These are phyloP conservation scores for Raffaelea albimanens DNA, from an alignment of 2,329 filamentous ascomycete species.

Conservation along the genomic window DNA sequence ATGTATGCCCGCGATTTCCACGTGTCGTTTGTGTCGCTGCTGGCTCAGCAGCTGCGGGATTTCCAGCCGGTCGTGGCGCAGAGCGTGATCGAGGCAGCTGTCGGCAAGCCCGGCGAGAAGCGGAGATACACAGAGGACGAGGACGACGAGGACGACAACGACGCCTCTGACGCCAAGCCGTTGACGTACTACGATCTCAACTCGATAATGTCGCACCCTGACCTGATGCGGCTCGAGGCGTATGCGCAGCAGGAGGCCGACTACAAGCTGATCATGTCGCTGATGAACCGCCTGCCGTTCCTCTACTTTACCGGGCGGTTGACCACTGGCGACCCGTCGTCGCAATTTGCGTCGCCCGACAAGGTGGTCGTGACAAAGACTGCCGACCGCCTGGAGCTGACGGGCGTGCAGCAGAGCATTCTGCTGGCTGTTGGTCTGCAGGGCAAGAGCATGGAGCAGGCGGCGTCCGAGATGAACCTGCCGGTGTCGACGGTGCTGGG, in stretches of 20 bases:
- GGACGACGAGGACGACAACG: slow-evolving; percentile 28
- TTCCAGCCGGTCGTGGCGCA: slow-evolving; percentile 74
- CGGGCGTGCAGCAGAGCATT: slow-evolving; percentile 76
- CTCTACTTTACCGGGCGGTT: slow-evolving; percentile 81
- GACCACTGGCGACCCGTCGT: slow-evolving; percentile 12
- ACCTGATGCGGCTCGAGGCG: slow-evolving; percentile 87
- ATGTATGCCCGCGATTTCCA: slow-evolving; percentile 78
- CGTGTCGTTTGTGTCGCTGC: slow-evolving; percentile 76
- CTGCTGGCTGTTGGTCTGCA: slow-evolving; percentile 87
- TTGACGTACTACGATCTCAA: slow-evolving; percentile 73
- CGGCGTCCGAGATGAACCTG: slow-evolving; percentile 70
- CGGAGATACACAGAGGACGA: slow-evolving; percentile 19
- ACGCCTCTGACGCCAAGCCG: slow-evolving; percentile 34
- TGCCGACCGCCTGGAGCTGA: slow-evolving; percentile 39
- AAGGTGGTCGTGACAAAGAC: not conserved
- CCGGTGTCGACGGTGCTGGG: slow-evolving; percentile 73
- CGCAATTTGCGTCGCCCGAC: not conserved
- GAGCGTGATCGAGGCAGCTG: slow-evolving; percentile 77
- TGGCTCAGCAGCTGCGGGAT: slow-evolving; percentile 84
- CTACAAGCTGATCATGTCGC: slow-evolving; percentile 92
- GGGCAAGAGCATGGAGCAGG: slow-evolving; percentile 71
- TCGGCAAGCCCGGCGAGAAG: not conserved
- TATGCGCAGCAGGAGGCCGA: slow-evolving; percentile 97
- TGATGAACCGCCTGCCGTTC: slow-evolving; percentile 71
- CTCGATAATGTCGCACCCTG: slow-evolving; percentile 72